Conservation (phyloP, 2,329 filamentous ascomycete species). For the Curvularia verruculosa region DNA sequence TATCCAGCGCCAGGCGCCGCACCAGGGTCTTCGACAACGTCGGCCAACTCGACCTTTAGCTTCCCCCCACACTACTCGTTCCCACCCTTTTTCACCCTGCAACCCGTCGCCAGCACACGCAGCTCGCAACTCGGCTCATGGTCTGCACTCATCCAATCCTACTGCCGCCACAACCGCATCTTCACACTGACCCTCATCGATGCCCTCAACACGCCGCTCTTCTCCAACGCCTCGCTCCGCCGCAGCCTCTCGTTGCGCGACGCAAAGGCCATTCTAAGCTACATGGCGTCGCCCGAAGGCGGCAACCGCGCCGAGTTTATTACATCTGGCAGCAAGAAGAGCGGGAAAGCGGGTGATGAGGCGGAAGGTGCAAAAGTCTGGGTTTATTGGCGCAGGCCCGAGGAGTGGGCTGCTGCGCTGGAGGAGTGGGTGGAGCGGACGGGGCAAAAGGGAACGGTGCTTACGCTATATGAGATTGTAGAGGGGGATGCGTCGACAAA, state of each 20-base stretch:
- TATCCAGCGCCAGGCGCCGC: conserved; percentile 14
- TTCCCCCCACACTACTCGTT: conserved; percentile 68
- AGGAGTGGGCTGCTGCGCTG: conserved; percentile 86
- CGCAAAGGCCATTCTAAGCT: conserved; percentile 60
- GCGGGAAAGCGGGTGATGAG: conserved; percentile 31
- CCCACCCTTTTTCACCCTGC: conserved; percentile 84
- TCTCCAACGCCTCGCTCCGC: conserved; percentile 55
- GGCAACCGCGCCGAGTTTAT: conserved; percentile 71
- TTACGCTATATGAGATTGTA: conserved; percentile 90
- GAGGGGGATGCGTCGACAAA: conserved; percentile 80
- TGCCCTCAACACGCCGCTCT: conserved; percentile 60
- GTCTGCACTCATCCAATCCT: conserved; percentile 82
- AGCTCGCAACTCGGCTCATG: conserved; percentile 82
- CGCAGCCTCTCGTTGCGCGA: conserved; percentile 59
- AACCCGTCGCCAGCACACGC: conserved; percentile 74
- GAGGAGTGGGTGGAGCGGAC: conserved; percentile 84
- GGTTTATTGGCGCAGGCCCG: conserved; percentile 83
- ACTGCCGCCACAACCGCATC: conserved; percentile 78
- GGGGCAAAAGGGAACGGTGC: conserved; percentile 83
- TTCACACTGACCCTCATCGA: conserved; percentile 75
- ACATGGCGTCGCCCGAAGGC: conserved; percentile 61
- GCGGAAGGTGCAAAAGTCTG: conserved; percentile 57
- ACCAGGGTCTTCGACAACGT: conserved; percentile 14
- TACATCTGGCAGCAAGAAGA: conserved; percentile 16
- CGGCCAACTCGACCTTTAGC: conserved; percentile 37